Base-by-base conservation (phyloP, 106 monocot genomes). In the Acorus gramineus region DNA sequence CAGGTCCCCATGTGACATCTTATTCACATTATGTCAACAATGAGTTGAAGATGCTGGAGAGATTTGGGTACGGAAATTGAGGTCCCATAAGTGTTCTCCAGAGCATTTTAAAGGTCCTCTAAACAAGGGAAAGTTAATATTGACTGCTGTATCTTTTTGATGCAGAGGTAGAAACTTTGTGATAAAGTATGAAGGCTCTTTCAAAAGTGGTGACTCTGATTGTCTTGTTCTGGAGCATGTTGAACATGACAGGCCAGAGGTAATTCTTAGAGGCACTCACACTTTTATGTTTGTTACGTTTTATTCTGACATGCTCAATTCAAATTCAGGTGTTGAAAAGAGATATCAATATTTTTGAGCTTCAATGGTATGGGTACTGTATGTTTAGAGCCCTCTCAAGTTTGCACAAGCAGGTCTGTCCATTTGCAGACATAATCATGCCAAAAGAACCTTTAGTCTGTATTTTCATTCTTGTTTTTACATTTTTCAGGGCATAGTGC, bases 201-300 rank as follows among this genome's bases (percentile, higher is more conserved):
- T 91, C 57, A 87, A 68, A 64, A 79, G 70, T 74, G 83, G 70
- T 14, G 74, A 88, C 13, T 81, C 70, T 42, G 81, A 91, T 4
- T 98, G 96, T 52, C 85, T 91, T 73, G 74, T 91, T 66, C 73
- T 98, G 70, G 90, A 98, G 76, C 96, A 98, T 83, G 82, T 98
- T 50, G 78, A 81, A 52, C 96, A 98, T 77, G 96, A 98, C 49
- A 91, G 96, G 61, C 96, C 96, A 69, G 96, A 98, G 96, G 91
- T 87, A 62, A 62, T 49, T 63, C 10, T 49, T 43, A 13, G 42
- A 42, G 50, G 43, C n/a, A 59, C 49, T 3, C 71, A 45, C 46
- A 13, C 47, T 64, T 52, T 6, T 4, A 2, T 42, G 46, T 3
- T 48, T 51, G 13, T 72, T 9, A 52, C 12, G 5, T 8, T 72